These are phyloP conservation scores for Prunus fruticosa DNA, from an alignment of 306 rosid genomes.

Conservation along the genomic window DNA sequence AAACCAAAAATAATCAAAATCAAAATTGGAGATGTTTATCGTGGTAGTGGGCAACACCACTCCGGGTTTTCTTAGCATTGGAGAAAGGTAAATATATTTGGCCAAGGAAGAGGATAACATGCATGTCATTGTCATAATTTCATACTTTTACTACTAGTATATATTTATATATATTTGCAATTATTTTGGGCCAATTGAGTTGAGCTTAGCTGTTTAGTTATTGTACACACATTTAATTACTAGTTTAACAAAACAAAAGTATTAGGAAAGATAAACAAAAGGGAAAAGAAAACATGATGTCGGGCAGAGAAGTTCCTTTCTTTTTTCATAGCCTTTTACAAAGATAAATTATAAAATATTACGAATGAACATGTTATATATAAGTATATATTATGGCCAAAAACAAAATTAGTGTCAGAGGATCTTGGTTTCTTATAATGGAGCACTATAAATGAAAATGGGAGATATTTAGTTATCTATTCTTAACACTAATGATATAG, in stretches of 20 bases:
- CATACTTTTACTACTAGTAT: not conserved
- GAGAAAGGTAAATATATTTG: slow-evolving; percentile 14
- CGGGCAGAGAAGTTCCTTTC: too few relatives aligned
- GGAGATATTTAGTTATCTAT: too few relatives aligned
- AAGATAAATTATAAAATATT: too few relatives aligned
- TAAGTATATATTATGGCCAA: not conserved
- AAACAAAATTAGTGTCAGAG: not conserved
- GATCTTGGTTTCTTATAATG: not conserved
- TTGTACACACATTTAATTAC: not conserved
- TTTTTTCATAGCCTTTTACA: too few relatives aligned
- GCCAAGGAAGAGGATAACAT: not conserved
- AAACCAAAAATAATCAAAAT: not conserved
- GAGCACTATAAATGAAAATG: too few relatives aligned
- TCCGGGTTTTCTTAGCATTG: slow-evolving; percentile 59
- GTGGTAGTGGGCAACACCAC: slow-evolving; percentile 53
- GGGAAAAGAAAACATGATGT: too few relatives aligned
- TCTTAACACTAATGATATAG: too few relatives aligned
- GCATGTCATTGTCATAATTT: slow-evolving; percentile 14
- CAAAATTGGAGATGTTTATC: not conserved
- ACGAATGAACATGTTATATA: too few relatives aligned
- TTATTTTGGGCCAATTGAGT: not conserved
- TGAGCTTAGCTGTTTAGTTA: slow-evolving; percentile 7
- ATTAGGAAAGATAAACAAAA: too few relatives aligned
- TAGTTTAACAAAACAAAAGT: too few relatives aligned
- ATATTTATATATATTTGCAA: not conserved